These are phyloP conservation scores for Candida glaebosa DNA, from an alignment of 805 yeast species.

Conservation along the genomic window DNA sequence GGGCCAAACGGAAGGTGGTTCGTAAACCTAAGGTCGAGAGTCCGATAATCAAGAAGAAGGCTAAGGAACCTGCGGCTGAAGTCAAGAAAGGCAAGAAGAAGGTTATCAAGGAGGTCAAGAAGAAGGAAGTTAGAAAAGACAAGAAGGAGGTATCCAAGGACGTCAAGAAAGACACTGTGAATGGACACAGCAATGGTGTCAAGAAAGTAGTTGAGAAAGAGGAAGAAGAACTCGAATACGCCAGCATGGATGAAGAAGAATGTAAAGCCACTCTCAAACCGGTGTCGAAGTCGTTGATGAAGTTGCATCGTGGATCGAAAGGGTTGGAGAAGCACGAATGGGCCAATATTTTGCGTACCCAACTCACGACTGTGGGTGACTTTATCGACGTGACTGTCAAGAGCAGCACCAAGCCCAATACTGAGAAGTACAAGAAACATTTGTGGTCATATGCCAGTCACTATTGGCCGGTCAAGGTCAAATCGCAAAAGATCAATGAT, in stretches of 20 bases:
- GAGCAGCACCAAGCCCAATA: conserved; percentile 18
- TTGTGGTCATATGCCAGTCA: conserved; percentile 81
- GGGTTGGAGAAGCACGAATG: conserved; percentile 76
- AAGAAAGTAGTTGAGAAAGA: conserved; percentile 13
- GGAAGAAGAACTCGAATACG: conserved; percentile 54
- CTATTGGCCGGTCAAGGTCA: conserved; percentile 87
- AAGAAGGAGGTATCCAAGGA: conserved; percentile 11
- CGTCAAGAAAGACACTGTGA: conserved; percentile 3
- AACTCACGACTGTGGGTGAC: conserved; percentile 70
- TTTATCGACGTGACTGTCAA: conserved; percentile 39
- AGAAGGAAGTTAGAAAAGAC: conserved; percentile 13
- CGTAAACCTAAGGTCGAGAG: conserved; percentile 14
- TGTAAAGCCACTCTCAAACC: conserved; percentile 64
- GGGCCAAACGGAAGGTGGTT: conserved; percentile 16
- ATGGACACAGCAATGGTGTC: background rate
- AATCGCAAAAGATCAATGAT: conserved; percentile 63
- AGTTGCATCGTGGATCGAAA: conserved; percentile 65
- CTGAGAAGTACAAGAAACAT: conserved; percentile 52
- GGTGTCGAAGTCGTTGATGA: conserved; percentile 61
- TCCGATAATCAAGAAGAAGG: conserved; percentile 4
- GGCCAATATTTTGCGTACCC: conserved; percentile 66
- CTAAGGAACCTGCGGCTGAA: conserved; percentile 6
- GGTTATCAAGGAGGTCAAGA: conserved; percentile 4
- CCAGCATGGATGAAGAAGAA: conserved; percentile 71
- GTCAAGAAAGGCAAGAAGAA: conserved; percentile 5